phyloP scores from a whole-genome alignment of 2,329 filamentous ascomycete species.

The Cladosporium sp. region DNA sequence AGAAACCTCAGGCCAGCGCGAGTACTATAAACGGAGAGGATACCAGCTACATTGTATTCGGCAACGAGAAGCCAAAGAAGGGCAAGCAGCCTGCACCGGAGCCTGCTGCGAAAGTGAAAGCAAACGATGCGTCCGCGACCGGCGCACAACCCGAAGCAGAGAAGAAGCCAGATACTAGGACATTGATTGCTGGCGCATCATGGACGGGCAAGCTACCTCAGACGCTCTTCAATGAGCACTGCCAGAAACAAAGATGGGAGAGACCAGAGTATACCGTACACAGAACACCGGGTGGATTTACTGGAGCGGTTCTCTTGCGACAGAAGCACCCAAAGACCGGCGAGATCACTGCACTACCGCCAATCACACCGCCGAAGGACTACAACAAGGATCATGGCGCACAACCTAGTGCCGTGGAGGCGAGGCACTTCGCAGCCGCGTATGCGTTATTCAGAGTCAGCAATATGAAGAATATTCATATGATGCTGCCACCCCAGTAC shows the following conservation, averaged over 20 bases:
- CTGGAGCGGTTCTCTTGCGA: slow-evolving; percentile 77
- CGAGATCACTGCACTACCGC: slow-evolving; percentile 71
- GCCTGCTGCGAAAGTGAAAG: slow-evolving; percentile 29
- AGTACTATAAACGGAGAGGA: slow-evolving; percentile 46
- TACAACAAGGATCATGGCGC: slow-evolving; percentile 71
- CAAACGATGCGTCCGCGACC: slow-evolving; percentile 29
- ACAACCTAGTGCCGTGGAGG: slow-evolving; percentile 81
- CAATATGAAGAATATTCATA: slow-evolving; percentile 94
- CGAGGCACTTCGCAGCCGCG: slow-evolving; percentile 87
- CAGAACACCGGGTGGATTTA: slow-evolving; percentile 40
- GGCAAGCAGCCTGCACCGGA: slow-evolving; percentile 35
- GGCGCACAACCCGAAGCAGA: slow-evolving; percentile 37
- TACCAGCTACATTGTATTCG: slow-evolving; percentile 52
- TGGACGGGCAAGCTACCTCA: slow-evolving; percentile 98
- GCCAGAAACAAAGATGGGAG: slow-evolving; percentile 93
- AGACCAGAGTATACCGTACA: slow-evolving; percentile 84
- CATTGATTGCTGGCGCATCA: slow-evolving; percentile 88
- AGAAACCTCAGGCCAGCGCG: slow-evolving; percentile 34
- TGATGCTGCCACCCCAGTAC: slow-evolving; percentile 89
- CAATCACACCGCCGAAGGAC: slow-evolving; percentile 75
- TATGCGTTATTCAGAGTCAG: slow-evolving; percentile 89
- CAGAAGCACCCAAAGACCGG: slow-evolving; percentile 77
- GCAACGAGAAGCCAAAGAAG: slow-evolving; percentile 46
- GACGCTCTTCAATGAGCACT: slow-evolving; percentile 90
- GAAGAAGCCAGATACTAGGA: slow-evolving; percentile 64